Base-by-base conservation (phyloP, 495 filamentous ascomycete genomes). In the Xylaria palmicola region DNA sequence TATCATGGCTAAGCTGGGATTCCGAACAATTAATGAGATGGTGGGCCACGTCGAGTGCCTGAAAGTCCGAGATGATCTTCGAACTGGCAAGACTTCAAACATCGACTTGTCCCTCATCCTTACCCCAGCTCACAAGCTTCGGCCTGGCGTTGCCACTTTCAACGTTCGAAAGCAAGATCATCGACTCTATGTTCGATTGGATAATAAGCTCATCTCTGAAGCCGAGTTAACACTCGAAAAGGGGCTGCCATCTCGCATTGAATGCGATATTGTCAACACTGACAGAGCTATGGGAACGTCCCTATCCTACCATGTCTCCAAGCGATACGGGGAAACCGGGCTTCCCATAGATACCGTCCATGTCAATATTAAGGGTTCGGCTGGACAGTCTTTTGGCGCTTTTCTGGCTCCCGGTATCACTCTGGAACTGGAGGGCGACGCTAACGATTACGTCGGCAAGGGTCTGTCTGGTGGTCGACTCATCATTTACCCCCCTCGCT, bases 91-190 rank as follows among this genome's bases (percentile, higher is more conserved):
- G 84, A 96, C 93, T 37, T 83, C 88, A 67, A 97, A 93, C 72
- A 90, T 98, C 62, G 94, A 99, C 65, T 81, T 99, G 19, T 96
- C 92, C 9, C 88, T 97, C 47, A 96, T 99, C 67, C 84, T 99
- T 29, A 99, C 94, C 0, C 94, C 94, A 5, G 94, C 94, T 40
- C 95, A 99, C 73, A 94, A 90, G 53, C 90, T 99, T 32, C 90
- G 94, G 52, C 95, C 95, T 36, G 93, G 93, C 62, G 95, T 99
- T 58, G 92, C 94, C 26, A 98, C 93, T 6, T 98, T 97, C 86
- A 98, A 99, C 67, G 94, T 98, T 52, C 90, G 94, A 73, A 98
- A 97, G 83, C 94, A 99, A 75, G 94, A 99, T 67, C 94, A 99
- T 67, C 84, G 86, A 60, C 86, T 99, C 34, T 93, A 98, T 75